These are phyloP conservation scores for Gastroboletus turbinatus DNA, from an alignment of 1,284 basidiomycete species.

Conservation along the genomic window DNA sequence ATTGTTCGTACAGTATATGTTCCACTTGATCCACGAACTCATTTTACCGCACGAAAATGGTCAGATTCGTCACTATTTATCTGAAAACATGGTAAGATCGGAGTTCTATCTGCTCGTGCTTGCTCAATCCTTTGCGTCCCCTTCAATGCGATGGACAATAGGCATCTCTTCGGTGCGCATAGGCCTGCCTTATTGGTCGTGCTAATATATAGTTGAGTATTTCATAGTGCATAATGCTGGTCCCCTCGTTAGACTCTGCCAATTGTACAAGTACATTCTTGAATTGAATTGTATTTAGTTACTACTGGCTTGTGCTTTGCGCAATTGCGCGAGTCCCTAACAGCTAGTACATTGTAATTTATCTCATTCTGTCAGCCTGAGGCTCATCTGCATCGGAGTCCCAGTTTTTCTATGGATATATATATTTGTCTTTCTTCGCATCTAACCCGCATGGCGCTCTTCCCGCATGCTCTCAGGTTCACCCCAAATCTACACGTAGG, in stretches of 20 bases:
- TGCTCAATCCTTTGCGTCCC: constrained; percentile 71
- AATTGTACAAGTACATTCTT: too few relatives aligned
- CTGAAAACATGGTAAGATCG: background rate
- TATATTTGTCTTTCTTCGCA: background rate
- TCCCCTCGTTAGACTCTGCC: too few relatives aligned
- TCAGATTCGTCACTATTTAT: background rate
- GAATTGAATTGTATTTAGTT: too few relatives aligned
- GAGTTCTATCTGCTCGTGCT: constrained; percentile 52
- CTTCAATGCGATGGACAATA: constrained; percentile 55
- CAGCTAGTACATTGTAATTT: too few relatives aligned
- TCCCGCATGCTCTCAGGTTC: background rate
- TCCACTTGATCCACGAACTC: background rate
- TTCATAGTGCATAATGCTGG: too few relatives aligned
- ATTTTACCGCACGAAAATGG: background rate
- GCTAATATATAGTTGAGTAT: too few relatives aligned
- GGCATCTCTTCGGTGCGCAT: too few relatives aligned
- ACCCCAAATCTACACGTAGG: background rate
- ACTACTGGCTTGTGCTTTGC: too few relatives aligned
- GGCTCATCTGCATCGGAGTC: too few relatives aligned
- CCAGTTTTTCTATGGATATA: background rate
- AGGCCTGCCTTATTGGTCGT: too few relatives aligned
- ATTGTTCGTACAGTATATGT: background rate
- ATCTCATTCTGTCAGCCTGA: too few relatives aligned
- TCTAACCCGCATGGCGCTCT: background rate
- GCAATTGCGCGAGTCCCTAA: too few relatives aligned